phyloP scores from a whole-genome alignment of 1,284 basidiomycete species.

The Heterobasidion parviporum region DNA sequence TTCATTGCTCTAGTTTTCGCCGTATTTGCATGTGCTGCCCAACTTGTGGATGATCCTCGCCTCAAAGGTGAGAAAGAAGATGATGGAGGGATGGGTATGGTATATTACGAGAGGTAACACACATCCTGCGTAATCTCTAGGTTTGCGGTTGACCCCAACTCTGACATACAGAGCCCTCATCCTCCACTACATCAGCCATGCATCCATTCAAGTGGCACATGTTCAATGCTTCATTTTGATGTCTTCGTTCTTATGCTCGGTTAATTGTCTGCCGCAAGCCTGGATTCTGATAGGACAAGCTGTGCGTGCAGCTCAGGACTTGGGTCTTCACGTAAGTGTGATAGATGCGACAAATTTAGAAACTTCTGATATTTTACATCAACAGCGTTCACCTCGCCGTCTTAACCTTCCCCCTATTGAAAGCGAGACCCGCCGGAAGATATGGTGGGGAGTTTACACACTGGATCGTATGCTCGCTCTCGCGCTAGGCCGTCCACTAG shows the following conservation, averaged over 20 bases:
- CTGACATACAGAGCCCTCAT: constrained; percentile 59
- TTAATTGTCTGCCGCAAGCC: constrained; percentile 86
- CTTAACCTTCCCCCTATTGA: constrained; percentile 64
- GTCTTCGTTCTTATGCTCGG: constrained; percentile 82
- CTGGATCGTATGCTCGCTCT: constrained; percentile 86
- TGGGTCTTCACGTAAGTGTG: constrained; percentile 76
- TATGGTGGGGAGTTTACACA: constrained; percentile 88
- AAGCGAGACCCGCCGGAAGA: constrained; percentile 81
- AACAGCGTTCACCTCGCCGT: constrained; percentile 72
- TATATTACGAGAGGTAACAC: constrained; percentile 74
- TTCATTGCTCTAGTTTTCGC: constrained; percentile 76
- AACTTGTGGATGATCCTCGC: constrained; percentile 67
- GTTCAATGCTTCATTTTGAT: constrained; percentile 84
- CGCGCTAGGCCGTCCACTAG: constrained; percentile 75
- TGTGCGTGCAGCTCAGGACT: constrained; percentile 78
- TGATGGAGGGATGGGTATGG: constrained; percentile 78
- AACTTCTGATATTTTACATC: neutral
- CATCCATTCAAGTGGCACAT: constrained; percentile 73
- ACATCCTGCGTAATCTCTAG: constrained; percentile 12
- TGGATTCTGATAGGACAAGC: constrained; percentile 88
- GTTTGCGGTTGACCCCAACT: neutral
- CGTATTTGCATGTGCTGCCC: constrained; percentile 76
- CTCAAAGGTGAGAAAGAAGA: constrained; percentile 51
- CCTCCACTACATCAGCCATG: constrained; percentile 81
- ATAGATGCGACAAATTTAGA: neutral